These are phyloP conservation scores for Pythium scleroteichum DNA, from an alignment of 352 stramenopile species.

Conservation along the genomic window DNA sequence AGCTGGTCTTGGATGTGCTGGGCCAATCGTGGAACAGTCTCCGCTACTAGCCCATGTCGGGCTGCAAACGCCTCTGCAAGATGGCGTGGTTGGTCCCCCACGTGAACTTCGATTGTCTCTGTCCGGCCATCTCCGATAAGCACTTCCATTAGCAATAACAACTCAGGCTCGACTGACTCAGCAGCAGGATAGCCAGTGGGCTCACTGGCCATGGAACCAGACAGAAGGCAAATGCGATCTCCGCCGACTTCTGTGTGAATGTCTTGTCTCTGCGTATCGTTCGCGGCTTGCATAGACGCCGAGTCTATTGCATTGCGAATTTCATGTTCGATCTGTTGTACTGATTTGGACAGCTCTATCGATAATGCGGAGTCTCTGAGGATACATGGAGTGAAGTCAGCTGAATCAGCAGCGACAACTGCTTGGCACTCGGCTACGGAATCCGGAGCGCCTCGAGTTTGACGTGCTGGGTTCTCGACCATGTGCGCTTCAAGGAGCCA, in stretches of 20 bases:
- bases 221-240: too few relatives aligned
- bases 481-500: slow-evolving; percentile 23
- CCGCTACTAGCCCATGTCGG: slow-evolving; percentile 46
- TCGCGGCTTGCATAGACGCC: slow-evolving; percentile 39
- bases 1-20: slow-evolving; percentile 66
- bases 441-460: not conserved
- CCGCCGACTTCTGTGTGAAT: not conserved
- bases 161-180: slow-evolving; percentile 40
- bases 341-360: slow-evolving; percentile 28
- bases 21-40: slow-evolving; percentile 54
- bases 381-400: slow-evolving; percentile 18
- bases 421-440: too few relatives aligned
- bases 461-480: not conserved
- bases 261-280: slow-evolving; percentile 40
- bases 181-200: too few relatives aligned
- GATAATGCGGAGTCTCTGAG: slow-evolving; percentile 5
- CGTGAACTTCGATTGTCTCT: slow-evolving; percentile 71
- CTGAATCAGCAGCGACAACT: not conserved
- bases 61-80: slow-evolving; percentile 54
- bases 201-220: too few relatives aligned
- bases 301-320: slow-evolving; percentile 60
- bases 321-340: slow-evolving; percentile 59
- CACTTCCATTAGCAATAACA: slow-evolving; percentile 78
- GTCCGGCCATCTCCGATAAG: slow-evolving; percentile 67
- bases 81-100: slow-evolving; percentile 43